Base-by-base conservation (phyloP, 345 rosid genomes). In the Bretschneidera sinensis region DNA sequence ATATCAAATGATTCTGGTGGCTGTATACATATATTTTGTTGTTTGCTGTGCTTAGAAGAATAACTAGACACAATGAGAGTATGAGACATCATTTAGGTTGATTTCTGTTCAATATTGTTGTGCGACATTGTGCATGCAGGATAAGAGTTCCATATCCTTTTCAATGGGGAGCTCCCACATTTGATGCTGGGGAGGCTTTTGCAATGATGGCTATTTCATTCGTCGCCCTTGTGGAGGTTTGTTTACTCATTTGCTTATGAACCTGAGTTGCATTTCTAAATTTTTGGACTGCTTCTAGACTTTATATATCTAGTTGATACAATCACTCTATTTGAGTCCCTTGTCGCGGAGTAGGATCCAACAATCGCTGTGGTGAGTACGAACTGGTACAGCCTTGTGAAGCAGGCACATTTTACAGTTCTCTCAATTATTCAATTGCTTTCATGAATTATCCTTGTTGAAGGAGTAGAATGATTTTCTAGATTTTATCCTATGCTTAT, bases 121-220 rank as follows among this genome's bases (percentile, higher is more conserved):
- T 21, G 20, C 34, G 3, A 57, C 18, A 20, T 51, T 65, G 55
- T 59, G 60, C 16, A 17, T 77, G 57, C 67, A 92, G 97, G 98
- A 92, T 92, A 74, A 78, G 97, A 76, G 84, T 89, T 39, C 97
- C 98, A 51, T 92, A 89, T 71, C 98, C 98, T 43, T 92, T 92
- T 69, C 98, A 92, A 74, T 92, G 97, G 98, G 98, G 98, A 73
- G 86, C 98, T 64, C 98, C 98, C 54, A 76, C 95, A 22, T 92
- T 92, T 64, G 85, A 92, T 72, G 98, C 98, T 0, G 98, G 98
- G 68, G 98, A 92, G 80, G 73, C 94, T 51, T 92, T 92, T 54
- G 97, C 96, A 49, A 92, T 92, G 98, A 92, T 92, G 98, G 83
- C 86, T 62, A 59, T 81, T 76, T 92, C 98, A 48, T 89, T 92